These are phyloP conservation scores for Diaporthe vaccinii DNA, from an alignment of 2,329 filamentous ascomycete genomes.

Conservation along the genomic window DNA sequence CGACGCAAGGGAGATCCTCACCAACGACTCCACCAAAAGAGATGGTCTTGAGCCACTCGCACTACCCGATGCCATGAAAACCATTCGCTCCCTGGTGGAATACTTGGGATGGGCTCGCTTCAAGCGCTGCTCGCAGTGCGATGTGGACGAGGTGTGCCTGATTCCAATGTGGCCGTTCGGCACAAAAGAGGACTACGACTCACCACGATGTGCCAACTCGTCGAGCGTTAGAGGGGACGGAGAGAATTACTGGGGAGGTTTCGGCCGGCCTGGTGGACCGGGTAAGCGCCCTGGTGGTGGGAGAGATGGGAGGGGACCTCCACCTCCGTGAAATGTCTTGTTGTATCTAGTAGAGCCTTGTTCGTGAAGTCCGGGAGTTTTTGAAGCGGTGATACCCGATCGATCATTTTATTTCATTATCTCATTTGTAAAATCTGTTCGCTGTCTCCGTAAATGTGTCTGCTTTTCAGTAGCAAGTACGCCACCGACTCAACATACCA, in stretches of 20 bases:
- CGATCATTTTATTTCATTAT: background rate
- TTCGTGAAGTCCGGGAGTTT: background rate
- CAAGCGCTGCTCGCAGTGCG: conserved; percentile 43
- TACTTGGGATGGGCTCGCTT: conserved; percentile 42
- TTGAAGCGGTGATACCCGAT: conserved; percentile 3
- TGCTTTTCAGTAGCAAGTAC: no score
- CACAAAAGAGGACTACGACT: conserved; percentile 40
- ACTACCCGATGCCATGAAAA: background rate
- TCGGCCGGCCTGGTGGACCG: conserved; percentile 6
- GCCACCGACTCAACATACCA: no score
- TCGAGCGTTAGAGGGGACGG: conserved; percentile 24
- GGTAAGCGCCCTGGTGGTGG: conserved; percentile 17
- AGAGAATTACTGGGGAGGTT: conserved; percentile 42
- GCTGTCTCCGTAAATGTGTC: no score
- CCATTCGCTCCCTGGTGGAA: conserved; percentile 36
- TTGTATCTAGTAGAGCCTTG: background rate
- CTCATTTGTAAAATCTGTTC: no score
- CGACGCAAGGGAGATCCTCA: conserved; percentile 46
- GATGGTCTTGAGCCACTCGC: background rate
- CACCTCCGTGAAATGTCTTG: background rate
- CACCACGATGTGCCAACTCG: conserved; percentile 42
- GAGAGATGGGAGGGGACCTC: conserved; percentile 6
- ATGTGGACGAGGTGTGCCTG: conserved; percentile 42
- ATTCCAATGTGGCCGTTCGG: conserved; percentile 45
- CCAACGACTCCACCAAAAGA: background rate